Evolutionary conservation across 2,329 filamentous ascomycete genomes (phyloP).

Genomic region (Aspergillus arachidicola): DNA sequence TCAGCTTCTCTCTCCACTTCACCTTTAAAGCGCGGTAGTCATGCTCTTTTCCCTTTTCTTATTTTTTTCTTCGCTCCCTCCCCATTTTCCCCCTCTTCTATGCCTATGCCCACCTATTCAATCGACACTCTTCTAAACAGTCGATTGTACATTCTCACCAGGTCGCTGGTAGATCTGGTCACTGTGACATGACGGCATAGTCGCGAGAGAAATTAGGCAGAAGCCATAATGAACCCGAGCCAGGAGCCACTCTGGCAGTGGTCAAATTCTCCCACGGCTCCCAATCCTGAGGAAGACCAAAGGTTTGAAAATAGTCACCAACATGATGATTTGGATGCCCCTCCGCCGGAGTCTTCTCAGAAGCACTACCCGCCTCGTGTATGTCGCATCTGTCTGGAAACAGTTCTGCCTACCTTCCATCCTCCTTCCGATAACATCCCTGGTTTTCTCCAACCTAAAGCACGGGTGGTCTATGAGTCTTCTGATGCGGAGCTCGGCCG

Average conservation of each 20-base stretch:
- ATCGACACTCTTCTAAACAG: neutral
- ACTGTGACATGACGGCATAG: constrained; percentile 15
- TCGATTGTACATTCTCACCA: constrained; percentile 8
- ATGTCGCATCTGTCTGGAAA: constrained; percentile 89
- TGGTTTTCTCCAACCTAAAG: constrained; percentile 57
- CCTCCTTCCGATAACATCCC: constrained; percentile 57
- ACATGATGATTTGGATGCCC: constrained; percentile 16
- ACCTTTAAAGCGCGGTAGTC: constrained; percentile 1
- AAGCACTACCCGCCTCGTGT: constrained; percentile 69
- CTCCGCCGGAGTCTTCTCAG: constrained; percentile 29
- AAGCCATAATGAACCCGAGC: constrained; percentile 20
- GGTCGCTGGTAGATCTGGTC: constrained; percentile 20
- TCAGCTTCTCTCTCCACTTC: constrained; percentile 15
- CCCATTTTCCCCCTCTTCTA: constrained; percentile 3
- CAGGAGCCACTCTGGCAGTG: constrained; percentile 33
- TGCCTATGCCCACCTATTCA: neutral
- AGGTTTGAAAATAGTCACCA: constrained; percentile 14
- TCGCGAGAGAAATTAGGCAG: neutral
- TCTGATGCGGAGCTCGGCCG: constrained; percentile 73
- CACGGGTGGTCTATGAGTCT: constrained; percentile 70
- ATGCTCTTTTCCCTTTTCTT: constrained; percentile 17
- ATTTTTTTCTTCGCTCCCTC: constrained; percentile 19
- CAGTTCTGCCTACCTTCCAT: constrained; percentile 63
- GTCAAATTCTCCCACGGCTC: constrained; percentile 16
- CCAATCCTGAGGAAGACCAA: constrained; percentile 12